Conservation (phyloP, 768 basidiomycete genomes). For the Rossbeevera mucosa region DNA sequence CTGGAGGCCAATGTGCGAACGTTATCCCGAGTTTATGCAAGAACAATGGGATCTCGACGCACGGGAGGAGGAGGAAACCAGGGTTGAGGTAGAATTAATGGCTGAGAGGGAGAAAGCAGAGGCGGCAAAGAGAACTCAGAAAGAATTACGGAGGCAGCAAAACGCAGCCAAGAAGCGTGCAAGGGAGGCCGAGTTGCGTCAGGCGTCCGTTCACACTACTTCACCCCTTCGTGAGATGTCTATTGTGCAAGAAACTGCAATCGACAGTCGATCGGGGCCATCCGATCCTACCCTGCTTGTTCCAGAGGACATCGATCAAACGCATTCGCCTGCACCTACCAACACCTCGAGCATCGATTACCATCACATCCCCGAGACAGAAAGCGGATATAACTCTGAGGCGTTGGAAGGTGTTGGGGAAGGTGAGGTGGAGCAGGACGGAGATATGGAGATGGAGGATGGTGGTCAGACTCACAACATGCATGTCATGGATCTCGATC, state of each 20-base stretch:
- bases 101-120: constrained; percentile 44
- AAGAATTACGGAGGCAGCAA: constrained; percentile 47
- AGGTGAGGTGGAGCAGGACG: constrained; percentile 24
- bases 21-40: constrained; percentile 78
- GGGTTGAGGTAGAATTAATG: constrained; percentile 37
- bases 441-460: constrained; percentile 23
- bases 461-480: constrained; percentile 16
- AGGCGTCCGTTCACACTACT: constrained; percentile 20
- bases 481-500: constrained; percentile 28
- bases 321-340: constrained; percentile 49
- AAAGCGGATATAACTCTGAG: constrained; percentile 58
- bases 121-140: constrained; percentile 36
- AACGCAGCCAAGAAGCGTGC: constrained; percentile 49
- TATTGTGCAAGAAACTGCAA: constrained; percentile 27
- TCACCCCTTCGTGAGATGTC: constrained; percentile 27
- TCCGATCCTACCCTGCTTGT: constrained; percentile 20
- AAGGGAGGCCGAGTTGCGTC: constrained; percentile 33
- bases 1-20: constrained; percentile 80
- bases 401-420: constrained; percentile 29
- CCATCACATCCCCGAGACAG: constrained; percentile 35
- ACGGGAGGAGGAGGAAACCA: constrained; percentile 70
- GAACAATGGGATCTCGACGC: constrained; percentile 79
- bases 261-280: constrained; percentile 28
- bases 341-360: constrained; percentile 46
- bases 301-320: constrained; percentile 31